phyloP scores from a whole-genome alignment of 2,329 filamentous ascomycete genomes.

The Nannizzia gypsea region DNA sequence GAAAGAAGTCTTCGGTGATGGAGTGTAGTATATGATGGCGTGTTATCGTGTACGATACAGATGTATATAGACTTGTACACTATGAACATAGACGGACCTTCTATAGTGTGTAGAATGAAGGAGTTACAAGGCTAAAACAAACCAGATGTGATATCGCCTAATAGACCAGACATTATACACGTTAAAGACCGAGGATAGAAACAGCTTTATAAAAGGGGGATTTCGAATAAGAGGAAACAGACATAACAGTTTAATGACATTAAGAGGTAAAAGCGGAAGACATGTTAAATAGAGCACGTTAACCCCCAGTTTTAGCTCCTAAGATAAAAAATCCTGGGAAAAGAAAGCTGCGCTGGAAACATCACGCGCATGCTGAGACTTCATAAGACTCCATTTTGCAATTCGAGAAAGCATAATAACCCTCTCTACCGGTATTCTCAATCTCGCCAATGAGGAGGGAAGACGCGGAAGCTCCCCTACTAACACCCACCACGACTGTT shows the following conservation, averaged over 20 bases:
- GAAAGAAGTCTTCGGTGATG: conserved; percentile 33
- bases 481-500: background rate
- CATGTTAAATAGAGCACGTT: background rate
- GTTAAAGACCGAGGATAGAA: background rate
- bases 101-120: background rate
- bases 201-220: background rate
- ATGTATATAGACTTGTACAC: background rate
- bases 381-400: background rate
- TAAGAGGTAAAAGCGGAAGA: conserved; percentile 1
- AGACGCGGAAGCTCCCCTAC: background rate
- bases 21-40: background rate
- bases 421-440: background rate
- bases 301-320: background rate
- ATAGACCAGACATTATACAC: background rate
- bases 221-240: background rate
- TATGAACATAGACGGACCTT: background rate
- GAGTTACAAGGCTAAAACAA: background rate
- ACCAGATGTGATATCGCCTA: background rate
- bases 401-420: background rate
- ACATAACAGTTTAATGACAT: background rate
- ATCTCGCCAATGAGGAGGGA: background rate
- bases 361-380: background rate
- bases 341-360: background rate
- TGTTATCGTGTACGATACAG: background rate
- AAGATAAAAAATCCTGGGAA: background rate